A percentile compares a stretch with the other conserved stretches of the same genome.
These are phyloP conservation scores for Phytophthora nicotianae DNA, from an alignment of 352 stramenopile species.

Conservation along the genomic window DNA sequence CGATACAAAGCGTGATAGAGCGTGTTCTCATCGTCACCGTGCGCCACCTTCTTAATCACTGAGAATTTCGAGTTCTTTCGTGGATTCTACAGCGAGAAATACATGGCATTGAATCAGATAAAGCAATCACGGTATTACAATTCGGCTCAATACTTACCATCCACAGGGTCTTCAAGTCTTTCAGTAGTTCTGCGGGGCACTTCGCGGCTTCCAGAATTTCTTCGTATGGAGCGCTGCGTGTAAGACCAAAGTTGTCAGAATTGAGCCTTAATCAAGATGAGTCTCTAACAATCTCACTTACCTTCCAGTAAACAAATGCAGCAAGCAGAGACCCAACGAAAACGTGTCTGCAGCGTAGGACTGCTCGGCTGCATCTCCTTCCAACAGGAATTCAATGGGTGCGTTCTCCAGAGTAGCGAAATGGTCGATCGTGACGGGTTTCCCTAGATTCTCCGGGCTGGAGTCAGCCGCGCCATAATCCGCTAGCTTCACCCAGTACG, in stretches of 20 bases:
- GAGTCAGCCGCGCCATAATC: slow-evolving; percentile 98
- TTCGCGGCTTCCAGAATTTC: slow-evolving; percentile 94
- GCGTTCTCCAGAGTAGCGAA: slow-evolving; percentile 99
- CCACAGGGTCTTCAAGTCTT: slow-evolving; percentile 91
- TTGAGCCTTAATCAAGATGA: neutral
- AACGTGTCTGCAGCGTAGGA: slow-evolving; percentile 96
- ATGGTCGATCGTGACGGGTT: slow-evolving; percentile 91
- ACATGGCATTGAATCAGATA: neutral
- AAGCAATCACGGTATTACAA: neutral
- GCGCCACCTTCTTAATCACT: slow-evolving; percentile 64
- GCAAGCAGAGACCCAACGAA: slow-evolving; percentile 93
- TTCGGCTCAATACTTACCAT: slow-evolving; percentile 44
- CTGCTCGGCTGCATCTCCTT: slow-evolving; percentile 90
- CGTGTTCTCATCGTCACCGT: slow-evolving; percentile 78
- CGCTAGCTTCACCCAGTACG: slow-evolving; percentile 95
- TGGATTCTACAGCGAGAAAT: slow-evolving; percentile 29
- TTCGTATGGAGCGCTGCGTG: slow-evolving; percentile 94
- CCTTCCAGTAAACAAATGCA: slow-evolving; percentile 97
- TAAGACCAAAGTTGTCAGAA: slow-evolving; percentile 9
- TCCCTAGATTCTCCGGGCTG: slow-evolving; percentile 82
- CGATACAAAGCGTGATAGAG: slow-evolving; percentile 97
- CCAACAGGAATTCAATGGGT: slow-evolving; percentile 95
- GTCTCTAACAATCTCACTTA: slow-evolving; percentile 24
- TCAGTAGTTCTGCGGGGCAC: slow-evolving; percentile 88
- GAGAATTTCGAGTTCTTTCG: slow-evolving; percentile 68